A percentile compares a stretch with the other conserved stretches of the same genome.
phyloP scores from a whole-genome alignment of 495 filamentous ascomycete genomes.

The Xylaria cubensis region DNA sequence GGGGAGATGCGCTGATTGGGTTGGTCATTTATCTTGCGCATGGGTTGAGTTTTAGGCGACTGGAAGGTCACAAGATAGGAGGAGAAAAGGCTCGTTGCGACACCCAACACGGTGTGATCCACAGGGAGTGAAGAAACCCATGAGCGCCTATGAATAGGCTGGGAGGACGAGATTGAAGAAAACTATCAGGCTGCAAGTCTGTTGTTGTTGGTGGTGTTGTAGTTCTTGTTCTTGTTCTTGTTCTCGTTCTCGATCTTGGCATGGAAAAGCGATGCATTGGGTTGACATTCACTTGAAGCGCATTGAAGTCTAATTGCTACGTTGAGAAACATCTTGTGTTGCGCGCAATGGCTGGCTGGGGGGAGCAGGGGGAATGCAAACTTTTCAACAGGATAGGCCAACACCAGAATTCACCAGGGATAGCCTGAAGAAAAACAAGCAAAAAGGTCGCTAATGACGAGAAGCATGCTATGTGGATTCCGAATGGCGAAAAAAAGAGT shows the following conservation, averaged over 20 bases:
- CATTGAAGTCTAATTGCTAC: slow-evolving; percentile 22
- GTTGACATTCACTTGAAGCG: slow-evolving; percentile 23
- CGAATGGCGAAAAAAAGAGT: neutral
- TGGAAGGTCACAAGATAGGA: slow-evolving; percentile 2
- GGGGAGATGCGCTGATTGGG: neutral
- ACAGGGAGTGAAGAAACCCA: neutral
- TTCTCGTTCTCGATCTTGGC: neutral
- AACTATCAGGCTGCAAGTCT: slow-evolving; percentile 9
- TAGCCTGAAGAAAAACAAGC: neutral
- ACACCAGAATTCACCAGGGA: neutral
- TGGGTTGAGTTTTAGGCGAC: slow-evolving; percentile 3
- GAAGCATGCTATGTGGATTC: slow-evolving; percentile 25
- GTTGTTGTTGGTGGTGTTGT: neutral
- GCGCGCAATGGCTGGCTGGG: slow-evolving; percentile 24
- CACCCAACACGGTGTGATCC: slow-evolving; percentile 5
- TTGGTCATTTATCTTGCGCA: slow-evolving; percentile 2
- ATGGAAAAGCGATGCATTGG: slow-evolving; percentile 8
- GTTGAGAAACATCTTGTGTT: slow-evolving; percentile 15
- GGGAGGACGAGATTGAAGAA: neutral
- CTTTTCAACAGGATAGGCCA: neutral
- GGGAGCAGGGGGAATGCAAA: slow-evolving; percentile 1
- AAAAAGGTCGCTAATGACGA: neutral
- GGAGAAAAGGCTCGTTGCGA: slow-evolving; percentile 10
- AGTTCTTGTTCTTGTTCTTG: neutral
- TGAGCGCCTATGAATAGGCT: neutral